phyloP scores from a whole-genome alignment of 2,329 filamentous ascomycete species.

The Fusarium sp. region DNA sequence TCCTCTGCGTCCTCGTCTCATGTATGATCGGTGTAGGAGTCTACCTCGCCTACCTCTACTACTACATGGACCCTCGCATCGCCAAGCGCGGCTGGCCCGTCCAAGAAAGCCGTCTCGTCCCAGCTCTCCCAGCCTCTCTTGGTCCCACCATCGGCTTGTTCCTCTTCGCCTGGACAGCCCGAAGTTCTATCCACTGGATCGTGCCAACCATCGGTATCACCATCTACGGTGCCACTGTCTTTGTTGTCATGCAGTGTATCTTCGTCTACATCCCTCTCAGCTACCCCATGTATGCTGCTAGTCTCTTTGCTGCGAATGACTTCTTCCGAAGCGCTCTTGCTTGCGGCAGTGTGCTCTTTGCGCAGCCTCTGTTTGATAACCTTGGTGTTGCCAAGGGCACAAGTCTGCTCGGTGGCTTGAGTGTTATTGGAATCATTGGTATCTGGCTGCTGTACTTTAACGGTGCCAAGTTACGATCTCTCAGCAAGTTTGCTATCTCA shows the following conservation, averaged over 20 bases:
- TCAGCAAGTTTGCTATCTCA: constrained; percentile 67
- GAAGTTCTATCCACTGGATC: constrained; percentile 63
- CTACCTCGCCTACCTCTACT: constrained; percentile 65
- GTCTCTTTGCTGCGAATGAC: constrained; percentile 70
- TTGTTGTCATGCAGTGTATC: constrained; percentile 68
- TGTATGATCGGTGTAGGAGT: constrained; percentile 62
- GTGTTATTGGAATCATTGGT: constrained; percentile 65
- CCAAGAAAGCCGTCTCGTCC: constrained; percentile 66
- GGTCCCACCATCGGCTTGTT: constrained; percentile 69
- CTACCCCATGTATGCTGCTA: constrained; percentile 68
- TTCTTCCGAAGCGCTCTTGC: constrained; percentile 68
- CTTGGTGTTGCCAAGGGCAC: constrained; percentile 68
- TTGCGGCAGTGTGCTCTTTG: constrained; percentile 69
- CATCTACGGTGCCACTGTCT: constrained; percentile 63
- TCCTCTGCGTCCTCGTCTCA: constrained; percentile 69
- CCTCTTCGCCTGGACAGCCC: constrained; percentile 68
- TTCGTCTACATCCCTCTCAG: constrained; percentile 68
- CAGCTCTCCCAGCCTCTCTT: constrained; percentile 64
- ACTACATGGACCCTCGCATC: constrained; percentile 63
- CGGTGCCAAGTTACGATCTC: constrained; percentile 63
- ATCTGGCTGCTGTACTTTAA: constrained; percentile 70
- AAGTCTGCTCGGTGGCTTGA: constrained; percentile 66
- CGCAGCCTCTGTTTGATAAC: constrained; percentile 67
- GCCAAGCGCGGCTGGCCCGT: constrained; percentile 59
- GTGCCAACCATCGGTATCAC: constrained; percentile 67